Evolutionary conservation across 2,329 filamentous ascomycete genomes (phyloP), one percentile per base, ranked within the genome.

Genomic region (Colletotrichum paranaense): DNA sequence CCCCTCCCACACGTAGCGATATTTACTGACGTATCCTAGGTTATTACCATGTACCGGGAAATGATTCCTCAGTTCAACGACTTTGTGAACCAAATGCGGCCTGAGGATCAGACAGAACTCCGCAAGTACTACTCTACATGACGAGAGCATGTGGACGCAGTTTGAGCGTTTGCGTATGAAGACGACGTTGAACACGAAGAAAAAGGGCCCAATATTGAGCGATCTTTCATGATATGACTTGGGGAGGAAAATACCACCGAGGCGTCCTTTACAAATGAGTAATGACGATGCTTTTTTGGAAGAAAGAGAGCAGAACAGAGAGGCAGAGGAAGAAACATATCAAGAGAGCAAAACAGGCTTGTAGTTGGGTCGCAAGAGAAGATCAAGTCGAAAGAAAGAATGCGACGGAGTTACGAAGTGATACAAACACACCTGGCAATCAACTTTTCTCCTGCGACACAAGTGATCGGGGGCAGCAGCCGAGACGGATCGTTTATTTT

Each of bases 21-120:
- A 8, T 28, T 62, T 59, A 70, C 76, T 60, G 49, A 67, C 58
- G 14, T 3, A n/a, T 22, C 42, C 5, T 73, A 90, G 89, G 84
- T 88, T 22, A 81, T 91, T 74, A 84, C 84, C 69, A 83, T 86
- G 35, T 92, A 92, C 79, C 87, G 88, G 68, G 86, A 88, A 76
- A 86, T 91, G 75, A 91, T 92, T 65, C 89, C 89, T 16, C 86
- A 90, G 70, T 91, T 91, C 76, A 81, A 84, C 76, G 84, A 87
- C 24, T 91, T 92, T 75, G 78, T 91, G 59, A 79, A 79, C 22
- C 87, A 88, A 75, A 79, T 92, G 77, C 82, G 84, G 62, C 81
- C 85, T 11, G 81, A 84, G 63, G 88, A 91, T 71, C 87, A 86
- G 71, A 84, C 88, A 74, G 83, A 83, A 22, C 81, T 91, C 60